phyloP scores from a whole-genome alignment of 768 basidiomycete species.

The Crepidotus variabilis region DNA sequence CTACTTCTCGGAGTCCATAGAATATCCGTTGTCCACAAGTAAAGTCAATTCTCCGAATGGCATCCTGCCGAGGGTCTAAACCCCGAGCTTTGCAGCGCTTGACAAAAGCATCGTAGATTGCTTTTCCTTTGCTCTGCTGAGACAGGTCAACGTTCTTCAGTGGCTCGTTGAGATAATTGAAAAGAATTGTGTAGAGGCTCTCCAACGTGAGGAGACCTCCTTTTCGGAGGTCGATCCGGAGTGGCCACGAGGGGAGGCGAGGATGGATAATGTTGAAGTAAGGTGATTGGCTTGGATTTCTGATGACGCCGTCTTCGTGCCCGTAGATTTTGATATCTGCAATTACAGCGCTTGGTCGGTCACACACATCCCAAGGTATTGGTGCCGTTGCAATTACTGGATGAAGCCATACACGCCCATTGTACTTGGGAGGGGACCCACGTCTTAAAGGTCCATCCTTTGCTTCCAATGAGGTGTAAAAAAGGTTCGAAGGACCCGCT shows the following conservation, averaged over 20 bases:
- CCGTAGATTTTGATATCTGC: neutral
- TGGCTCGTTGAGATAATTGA: constrained; percentile 4
- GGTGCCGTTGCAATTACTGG: neutral
- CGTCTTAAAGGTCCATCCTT: neutral
- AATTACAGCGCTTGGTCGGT: neutral
- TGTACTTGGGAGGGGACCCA: neutral
- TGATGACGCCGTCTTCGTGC: constrained; percentile 1
- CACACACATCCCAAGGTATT: constrained; percentile 6
- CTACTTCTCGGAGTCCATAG: constrained; percentile 4
- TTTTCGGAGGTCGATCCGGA: constrained; percentile 3
- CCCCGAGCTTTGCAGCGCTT: constrained; percentile 6
- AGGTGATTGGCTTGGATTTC: constrained; percentile 1
- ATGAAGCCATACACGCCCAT: neutral
- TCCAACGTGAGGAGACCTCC: neutral
- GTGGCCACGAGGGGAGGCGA: constrained; percentile 4
- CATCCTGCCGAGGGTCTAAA: neutral
- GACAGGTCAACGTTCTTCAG: neutral
- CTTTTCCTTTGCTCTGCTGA: constrained; percentile 1
- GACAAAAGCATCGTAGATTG: constrained; percentile 1
- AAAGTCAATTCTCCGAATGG: constrained; percentile 5
- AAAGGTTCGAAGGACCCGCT: neutral
- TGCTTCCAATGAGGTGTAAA: neutral
- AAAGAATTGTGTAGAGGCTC: constrained; percentile 2
- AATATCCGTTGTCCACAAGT: constrained; percentile 2
- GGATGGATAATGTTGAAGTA: constrained; percentile 5